Conservation (phyloP, 768 basidiomycete species). For the Strobilomyces echinocephalus region DNA sequence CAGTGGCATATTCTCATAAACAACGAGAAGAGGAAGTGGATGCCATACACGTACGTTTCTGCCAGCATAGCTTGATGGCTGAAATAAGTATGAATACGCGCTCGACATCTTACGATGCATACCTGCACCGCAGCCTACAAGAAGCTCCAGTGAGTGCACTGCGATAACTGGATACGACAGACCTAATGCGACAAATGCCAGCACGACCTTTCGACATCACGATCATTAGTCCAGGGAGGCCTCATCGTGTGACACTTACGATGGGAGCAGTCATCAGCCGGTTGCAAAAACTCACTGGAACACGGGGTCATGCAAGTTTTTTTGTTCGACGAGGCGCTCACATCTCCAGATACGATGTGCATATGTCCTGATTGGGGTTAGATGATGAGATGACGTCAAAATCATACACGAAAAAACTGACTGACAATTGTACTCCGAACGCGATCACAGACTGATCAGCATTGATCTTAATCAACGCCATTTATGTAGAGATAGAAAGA, state of each 20-base stretch:
- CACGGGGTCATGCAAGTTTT: not conserved
- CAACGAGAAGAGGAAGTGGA: not conserved
- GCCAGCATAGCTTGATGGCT: constrained; percentile 25
- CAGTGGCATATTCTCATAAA: not conserved
- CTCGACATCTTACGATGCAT: constrained; percentile 1
- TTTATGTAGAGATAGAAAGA: not conserved
- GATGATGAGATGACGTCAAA: not conserved
- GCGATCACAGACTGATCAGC: constrained; percentile 30
- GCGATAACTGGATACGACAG: not conserved
- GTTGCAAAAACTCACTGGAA: constrained; percentile 31
- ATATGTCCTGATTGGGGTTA: constrained; percentile 26
- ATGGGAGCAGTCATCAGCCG: constrained; percentile 29
- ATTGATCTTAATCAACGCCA: not conserved
- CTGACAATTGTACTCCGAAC: constrained; percentile 35
- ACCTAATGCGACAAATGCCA: constrained; percentile 30
- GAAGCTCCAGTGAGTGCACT: not conserved
- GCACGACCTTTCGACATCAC: constrained; percentile 14
- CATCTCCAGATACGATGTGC: constrained; percentile 37
- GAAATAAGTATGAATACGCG: not conserved
- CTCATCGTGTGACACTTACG: constrained; percentile 18
- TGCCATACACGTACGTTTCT: constrained; percentile 24
- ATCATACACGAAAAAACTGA: not conserved
- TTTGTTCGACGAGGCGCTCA: constrained; percentile 13
- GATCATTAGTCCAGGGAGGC: not conserved
- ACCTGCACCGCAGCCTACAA: constrained; percentile 29